phyloP scores from a whole-genome alignment of 805 yeast genomes.

The Pichia nakasei region DNA sequence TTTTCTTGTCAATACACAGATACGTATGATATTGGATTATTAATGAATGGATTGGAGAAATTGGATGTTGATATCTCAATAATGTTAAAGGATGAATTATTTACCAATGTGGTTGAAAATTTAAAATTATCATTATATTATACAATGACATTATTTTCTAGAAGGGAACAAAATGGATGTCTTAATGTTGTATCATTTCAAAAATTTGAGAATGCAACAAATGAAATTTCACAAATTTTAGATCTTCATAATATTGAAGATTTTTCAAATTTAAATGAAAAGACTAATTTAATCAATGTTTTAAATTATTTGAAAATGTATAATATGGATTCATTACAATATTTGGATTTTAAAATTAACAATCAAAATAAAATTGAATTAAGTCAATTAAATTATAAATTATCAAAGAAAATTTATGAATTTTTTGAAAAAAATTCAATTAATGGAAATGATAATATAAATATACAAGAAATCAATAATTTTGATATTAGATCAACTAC shows the following conservation, averaged over 20 bases:
- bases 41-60: not conserved
- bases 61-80: conserved; percentile 1
- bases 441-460: not conserved
- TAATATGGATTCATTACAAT: not conserved
- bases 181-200: not conserved
- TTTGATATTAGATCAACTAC: not conserved
- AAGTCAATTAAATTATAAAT: not conserved
- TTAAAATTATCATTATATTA: not conserved
- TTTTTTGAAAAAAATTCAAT: conserved; percentile 1
- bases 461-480: not conserved
- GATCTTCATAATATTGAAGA: not conserved
- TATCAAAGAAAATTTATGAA: conserved; percentile 1
- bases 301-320: conserved; percentile 3
- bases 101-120: not conserved
- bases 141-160: not conserved
- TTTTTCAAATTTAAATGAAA: not conserved
- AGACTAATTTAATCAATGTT: not conserved
- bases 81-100: not conserved
- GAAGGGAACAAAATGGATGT: conserved; percentile 6
- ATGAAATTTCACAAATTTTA: not conserved
- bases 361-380: too few relatives aligned
- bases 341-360: not conserved
- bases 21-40: not conserved
- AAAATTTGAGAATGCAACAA: not conserved
- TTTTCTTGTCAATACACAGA: conserved; percentile 1